These are phyloP conservation scores for Jackrogersella minutella DNA, from an alignment of 495 filamentous ascomycete species.

Conservation along the genomic window DNA sequence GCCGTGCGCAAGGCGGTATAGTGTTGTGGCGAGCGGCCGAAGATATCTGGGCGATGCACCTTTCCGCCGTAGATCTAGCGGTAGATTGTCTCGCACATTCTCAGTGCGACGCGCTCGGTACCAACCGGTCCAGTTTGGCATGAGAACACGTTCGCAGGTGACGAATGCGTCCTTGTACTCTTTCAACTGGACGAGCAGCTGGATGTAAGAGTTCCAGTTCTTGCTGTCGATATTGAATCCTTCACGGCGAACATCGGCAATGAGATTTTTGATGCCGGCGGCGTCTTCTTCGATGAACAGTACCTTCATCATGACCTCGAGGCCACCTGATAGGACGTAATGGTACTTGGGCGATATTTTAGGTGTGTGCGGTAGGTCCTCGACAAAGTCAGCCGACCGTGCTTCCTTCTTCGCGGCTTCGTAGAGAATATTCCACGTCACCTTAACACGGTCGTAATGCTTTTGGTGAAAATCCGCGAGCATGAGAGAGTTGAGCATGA, in stretches of 20 bases:
- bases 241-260: constrained; percentile 59
- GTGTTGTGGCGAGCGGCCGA: constrained; percentile 50
- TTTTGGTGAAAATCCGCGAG: constrained; percentile 61
- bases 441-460: constrained; percentile 65
- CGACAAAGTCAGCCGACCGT: constrained; percentile 40
- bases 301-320: constrained; percentile 68
- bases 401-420: constrained; percentile 58
- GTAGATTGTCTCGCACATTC: constrained; percentile 34
- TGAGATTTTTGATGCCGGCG: constrained; percentile 55
- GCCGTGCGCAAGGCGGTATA: constrained; percentile 49
- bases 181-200: constrained; percentile 55
- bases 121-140: constrained; percentile 81
- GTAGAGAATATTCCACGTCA: constrained; percentile 71
- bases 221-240: constrained; percentile 73
- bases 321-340: constrained; percentile 63
- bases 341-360: constrained; percentile 62
- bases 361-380: constrained; percentile 21
- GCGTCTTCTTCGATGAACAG: constrained; percentile 58
- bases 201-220: constrained; percentile 70
- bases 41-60: constrained; percentile 43
- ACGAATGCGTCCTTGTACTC: constrained; percentile 64
- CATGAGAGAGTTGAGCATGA: constrained; percentile 73
- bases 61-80: constrained; percentile 49
- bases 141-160: constrained; percentile 75
- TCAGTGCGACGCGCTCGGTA: constrained; percentile 30